Evolutionary conservation across 768 basidiomycete genomes (phyloP).

Genomic region (Lactifluus pinguis): DNA sequence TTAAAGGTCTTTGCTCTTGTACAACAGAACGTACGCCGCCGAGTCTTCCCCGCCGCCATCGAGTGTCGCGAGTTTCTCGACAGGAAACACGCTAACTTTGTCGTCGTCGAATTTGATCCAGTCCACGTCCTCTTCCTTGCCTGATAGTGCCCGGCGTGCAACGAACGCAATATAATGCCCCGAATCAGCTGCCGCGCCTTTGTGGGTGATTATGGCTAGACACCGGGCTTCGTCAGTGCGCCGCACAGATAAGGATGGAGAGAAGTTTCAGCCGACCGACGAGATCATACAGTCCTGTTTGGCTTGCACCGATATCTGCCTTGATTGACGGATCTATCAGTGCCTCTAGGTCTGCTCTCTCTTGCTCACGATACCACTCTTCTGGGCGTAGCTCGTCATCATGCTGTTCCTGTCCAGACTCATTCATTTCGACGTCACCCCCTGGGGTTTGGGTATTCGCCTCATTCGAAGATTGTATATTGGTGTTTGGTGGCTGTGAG

Average conservation of each 20-base stretch:
- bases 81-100: constrained; percentile 78
- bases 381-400: constrained; percentile 56
- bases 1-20: constrained; percentile 50
- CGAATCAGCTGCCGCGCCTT: constrained; percentile 88
- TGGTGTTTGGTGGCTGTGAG: constrained; percentile 19
- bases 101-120: constrained; percentile 99
- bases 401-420: constrained; percentile 24
- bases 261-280: constrained; percentile 49
- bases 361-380: constrained; percentile 49
- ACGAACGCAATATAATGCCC: constrained; percentile 95
- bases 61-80: constrained; percentile 73
- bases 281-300: constrained; percentile 83
- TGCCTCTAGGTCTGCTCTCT: constrained; percentile 52
- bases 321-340: constrained; percentile 57
- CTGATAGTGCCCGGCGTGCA: constrained; percentile 7
- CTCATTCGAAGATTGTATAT: neutral
- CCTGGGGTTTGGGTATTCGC: constrained; percentile 1
- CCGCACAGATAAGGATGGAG: neutral
- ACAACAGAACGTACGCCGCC: constrained; percentile 82
- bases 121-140: constrained; percentile 60
- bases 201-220: constrained; percentile 90
- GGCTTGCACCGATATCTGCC: constrained; percentile 63
- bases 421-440: constrained; percentile 45
- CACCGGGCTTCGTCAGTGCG: neutral
- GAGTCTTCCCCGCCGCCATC: constrained; percentile 93